Conservation (phyloP, 2,329 filamentous ascomycete species). For the Elsinoe ampelina region DNA sequence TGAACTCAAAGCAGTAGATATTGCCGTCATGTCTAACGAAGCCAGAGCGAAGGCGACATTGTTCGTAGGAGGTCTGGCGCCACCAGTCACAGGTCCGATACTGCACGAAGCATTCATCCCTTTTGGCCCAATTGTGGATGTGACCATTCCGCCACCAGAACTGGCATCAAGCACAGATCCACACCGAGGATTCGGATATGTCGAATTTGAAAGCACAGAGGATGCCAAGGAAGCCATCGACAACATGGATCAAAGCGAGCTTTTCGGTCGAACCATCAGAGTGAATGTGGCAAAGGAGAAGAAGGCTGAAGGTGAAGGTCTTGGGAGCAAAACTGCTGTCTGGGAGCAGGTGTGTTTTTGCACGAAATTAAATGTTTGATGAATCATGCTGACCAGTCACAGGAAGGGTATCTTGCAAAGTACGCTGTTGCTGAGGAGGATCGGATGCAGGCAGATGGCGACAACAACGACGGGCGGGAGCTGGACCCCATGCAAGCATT, state of each 20-base stretch:
- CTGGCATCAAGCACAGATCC: conserved; percentile 65
- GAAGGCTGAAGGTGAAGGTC: conserved; percentile 75
- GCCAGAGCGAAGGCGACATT: conserved; percentile 82
- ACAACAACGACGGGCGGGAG: conserved; percentile 41
- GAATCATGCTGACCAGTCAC: conserved; percentile 19
- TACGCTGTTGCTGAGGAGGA: conserved; percentile 80
- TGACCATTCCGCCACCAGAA: conserved; percentile 83
- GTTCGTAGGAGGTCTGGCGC: conserved; percentile 81
- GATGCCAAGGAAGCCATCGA: conserved; percentile 94
- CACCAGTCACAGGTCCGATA: conserved; percentile 62
- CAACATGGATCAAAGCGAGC: conserved; percentile 96
- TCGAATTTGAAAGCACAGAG: conserved; percentile 78
- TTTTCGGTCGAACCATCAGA: conserved; percentile 86
- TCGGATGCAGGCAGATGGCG: conserved; percentile 49
- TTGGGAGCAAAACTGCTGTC: conserved; percentile 87
- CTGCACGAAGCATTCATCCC: conserved; percentile 89
- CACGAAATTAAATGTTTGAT: neutral
- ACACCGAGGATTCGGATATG: conserved; percentile 91
- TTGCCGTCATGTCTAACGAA: conserved; percentile 62
- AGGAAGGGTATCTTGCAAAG: conserved; percentile 92
- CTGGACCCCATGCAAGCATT: conserved; percentile 93
- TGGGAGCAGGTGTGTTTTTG: conserved; percentile 76
- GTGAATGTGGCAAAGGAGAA: conserved; percentile 87
- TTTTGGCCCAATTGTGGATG: conserved; percentile 89
- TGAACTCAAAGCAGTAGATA: neutral